Evolutionary conservation across 108 stramenopile genomes (phyloP).

Genomic region (Cyclostephanos tholiformis): DNA sequence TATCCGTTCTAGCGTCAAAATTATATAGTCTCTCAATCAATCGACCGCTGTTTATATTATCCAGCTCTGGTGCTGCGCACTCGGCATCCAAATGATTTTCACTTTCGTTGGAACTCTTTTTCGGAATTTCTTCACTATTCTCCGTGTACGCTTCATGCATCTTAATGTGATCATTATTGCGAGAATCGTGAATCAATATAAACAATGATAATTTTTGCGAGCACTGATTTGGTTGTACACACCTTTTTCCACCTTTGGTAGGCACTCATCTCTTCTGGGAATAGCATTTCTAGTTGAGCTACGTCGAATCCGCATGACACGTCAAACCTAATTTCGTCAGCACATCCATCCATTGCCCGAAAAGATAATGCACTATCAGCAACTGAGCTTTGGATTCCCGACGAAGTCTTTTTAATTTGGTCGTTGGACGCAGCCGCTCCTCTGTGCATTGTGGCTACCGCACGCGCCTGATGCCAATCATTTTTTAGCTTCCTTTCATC

Average conservation of each 20-base stretch:
- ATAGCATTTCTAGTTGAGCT: constrained; percentile 59
- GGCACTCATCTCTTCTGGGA: constrained; percentile 83
- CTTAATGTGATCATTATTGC: constrained; percentile 12
- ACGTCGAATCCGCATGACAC: constrained; percentile 71
- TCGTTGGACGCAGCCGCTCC: constrained; percentile 9
- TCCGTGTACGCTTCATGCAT: constrained; percentile 63
- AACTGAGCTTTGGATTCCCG: constrained; percentile 7
- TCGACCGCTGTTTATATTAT: constrained; percentile 38
- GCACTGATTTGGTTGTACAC: not conserved
- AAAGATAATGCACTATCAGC: constrained; percentile 61
- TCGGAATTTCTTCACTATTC: constrained; percentile 27
- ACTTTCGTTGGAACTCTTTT: constrained; percentile 18
- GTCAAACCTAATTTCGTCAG: constrained; percentile 46
- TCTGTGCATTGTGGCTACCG: constrained; percentile 26
- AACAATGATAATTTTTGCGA: constrained; percentile 8
- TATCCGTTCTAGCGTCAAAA: constrained; percentile 79
- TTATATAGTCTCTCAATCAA: constrained; percentile 61
- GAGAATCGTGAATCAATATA: not conserved
- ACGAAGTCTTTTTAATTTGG: constrained; percentile 22
- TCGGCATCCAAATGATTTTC: constrained; percentile 28
- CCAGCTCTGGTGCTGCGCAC: constrained; percentile 18
- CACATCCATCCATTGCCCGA: constrained; percentile 49
- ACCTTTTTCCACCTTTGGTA: constrained; percentile 75
- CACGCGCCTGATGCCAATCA: constrained; percentile 41
- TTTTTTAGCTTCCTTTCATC: constrained; percentile 33